Conservation (phyloP, 257 asterid species). For the Gentiana straminea region DNA sequence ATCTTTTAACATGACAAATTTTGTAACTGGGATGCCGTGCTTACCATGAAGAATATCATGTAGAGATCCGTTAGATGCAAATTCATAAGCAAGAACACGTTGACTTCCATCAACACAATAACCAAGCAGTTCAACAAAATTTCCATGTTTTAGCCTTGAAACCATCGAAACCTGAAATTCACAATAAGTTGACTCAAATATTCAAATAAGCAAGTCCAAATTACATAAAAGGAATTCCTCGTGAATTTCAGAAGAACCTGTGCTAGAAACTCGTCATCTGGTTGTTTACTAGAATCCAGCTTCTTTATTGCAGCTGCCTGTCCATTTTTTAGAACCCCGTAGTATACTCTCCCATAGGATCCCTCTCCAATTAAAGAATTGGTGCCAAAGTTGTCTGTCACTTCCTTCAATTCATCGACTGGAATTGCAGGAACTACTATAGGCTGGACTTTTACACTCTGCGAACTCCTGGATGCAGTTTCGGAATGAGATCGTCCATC, state of each 20-base stretch:
- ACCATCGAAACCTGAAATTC: slow-evolving; percentile 76
- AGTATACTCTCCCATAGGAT: slow-evolving; percentile 78
- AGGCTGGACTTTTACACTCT: slow-evolving; percentile 55
- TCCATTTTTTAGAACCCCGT: slow-evolving; percentile 47
- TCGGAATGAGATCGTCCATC: slow-evolving; percentile 49
- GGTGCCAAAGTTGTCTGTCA: slow-evolving; percentile 68
- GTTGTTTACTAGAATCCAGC: slow-evolving; percentile 76
- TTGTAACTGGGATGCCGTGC: slow-evolving; percentile 8
- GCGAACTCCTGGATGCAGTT: slow-evolving; percentile 38
- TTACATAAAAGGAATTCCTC: not conserved
- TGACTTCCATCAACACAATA: slow-evolving; percentile 77
- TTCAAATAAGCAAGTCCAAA: not conserved
- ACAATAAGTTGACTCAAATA: not conserved
- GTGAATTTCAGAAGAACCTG: slow-evolving; percentile 38
- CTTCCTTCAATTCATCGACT: slow-evolving; percentile 65
- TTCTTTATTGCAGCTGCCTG: slow-evolving; percentile 75
- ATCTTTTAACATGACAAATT: not conserved
- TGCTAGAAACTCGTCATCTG: slow-evolving; percentile 73
- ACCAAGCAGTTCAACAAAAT: slow-evolving; percentile 77
- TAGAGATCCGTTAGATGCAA: slow-evolving; percentile 91
- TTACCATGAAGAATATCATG: slow-evolving; percentile 88
- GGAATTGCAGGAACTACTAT: slow-evolving; percentile 60
- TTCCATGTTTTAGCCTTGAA: slow-evolving; percentile 69
- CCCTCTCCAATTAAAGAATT: slow-evolving; percentile 81
- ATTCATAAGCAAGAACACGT: slow-evolving; percentile 79